Percentiles rank a stretch among this genome's conserved stretches.
Conservation (phyloP, 768 basidiomycete species). For the Sporobolomyces phaffii region DNA sequence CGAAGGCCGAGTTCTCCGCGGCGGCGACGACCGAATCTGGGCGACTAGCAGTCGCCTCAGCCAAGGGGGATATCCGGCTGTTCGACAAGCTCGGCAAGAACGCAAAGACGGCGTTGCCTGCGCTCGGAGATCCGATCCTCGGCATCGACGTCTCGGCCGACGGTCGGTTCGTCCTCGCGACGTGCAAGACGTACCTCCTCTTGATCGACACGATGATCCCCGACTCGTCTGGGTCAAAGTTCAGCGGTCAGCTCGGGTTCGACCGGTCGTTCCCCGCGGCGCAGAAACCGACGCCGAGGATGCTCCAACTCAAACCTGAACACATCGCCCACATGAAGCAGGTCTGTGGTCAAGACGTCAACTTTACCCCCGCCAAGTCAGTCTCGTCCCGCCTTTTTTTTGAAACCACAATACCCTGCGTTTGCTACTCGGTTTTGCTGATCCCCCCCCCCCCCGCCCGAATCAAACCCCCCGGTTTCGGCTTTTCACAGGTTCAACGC, state of each 20-base stretch:
- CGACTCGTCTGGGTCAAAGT: constrained; percentile 63
- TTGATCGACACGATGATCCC: constrained; percentile 93
- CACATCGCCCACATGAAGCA: constrained; percentile 85
- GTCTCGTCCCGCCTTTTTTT: background rate
- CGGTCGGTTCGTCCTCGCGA: constrained; percentile 91
- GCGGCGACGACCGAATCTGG: constrained; percentile 80
- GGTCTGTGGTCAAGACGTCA: constrained; percentile 57
- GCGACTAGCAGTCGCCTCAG: constrained; percentile 84
- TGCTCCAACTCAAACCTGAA: constrained; percentile 79
- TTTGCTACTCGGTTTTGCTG: no score
- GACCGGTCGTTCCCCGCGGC: constrained; percentile 92
- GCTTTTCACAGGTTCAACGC: constrained; percentile 72
- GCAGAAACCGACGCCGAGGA: constrained; percentile 81
- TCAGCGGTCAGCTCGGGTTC: constrained; percentile 35
- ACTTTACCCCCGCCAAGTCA: constrained; percentile 89
- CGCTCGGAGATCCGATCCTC: constrained; percentile 87
- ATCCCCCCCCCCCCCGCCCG: no score
- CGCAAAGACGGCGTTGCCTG: constrained; percentile 94
- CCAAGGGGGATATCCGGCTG: constrained; percentile 91
- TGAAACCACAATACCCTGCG: no score
- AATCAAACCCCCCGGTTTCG: background rate
- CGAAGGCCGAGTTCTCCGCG: constrained; percentile 91
- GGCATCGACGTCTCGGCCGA: constrained; percentile 91
- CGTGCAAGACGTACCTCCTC: constrained; percentile 81
- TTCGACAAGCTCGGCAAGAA: constrained; percentile 97